Percentiles rank a stretch among this genome's conserved stretches.
Evolutionary conservation across 805 yeast species (phyloP).

Genomic region (Candida berthetii): DNA sequence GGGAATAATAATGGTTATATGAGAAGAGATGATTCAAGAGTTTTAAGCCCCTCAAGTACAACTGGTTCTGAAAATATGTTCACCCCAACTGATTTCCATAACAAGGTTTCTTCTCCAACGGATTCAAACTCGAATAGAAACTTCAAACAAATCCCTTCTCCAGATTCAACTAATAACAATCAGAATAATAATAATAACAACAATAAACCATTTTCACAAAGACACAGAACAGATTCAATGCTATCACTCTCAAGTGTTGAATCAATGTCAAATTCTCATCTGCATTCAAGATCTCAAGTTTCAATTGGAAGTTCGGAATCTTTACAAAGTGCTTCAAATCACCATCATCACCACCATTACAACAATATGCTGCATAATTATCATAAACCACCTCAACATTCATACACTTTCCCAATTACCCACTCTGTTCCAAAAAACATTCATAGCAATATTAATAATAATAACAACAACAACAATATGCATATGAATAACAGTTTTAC

Average conservation of each 20-base stretch:
- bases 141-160: neutral
- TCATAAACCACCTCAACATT: conserved; percentile 5
- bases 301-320: conserved; percentile 6
- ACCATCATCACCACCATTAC: conserved; percentile 15
- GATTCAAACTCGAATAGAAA: neutral
- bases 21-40: neutral
- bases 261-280: neutral
- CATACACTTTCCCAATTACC: neutral
- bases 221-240: neutral
- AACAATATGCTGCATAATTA: conserved; percentile 11
- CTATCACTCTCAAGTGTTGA: conserved; percentile 1
- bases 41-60: neutral
- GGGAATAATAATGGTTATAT: neutral
- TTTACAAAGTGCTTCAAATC: conserved; percentile 1
- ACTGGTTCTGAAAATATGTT: neutral
- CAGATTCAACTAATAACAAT: too few species aligned
- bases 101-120: neutral
- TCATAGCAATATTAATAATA: conserved; percentile 4
- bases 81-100: neutral
- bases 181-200: neutral
- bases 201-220: neutral
- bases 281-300: neutral
- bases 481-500: neutral
- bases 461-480: conserved; percentile 1
- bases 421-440: conserved; percentile 1